A percentile compares a stretch with the other conserved stretches of the same genome.
phyloP scores from a whole-genome alignment of 768 basidiomycete species.

The Hebeloma cylindrosporum region DNA sequence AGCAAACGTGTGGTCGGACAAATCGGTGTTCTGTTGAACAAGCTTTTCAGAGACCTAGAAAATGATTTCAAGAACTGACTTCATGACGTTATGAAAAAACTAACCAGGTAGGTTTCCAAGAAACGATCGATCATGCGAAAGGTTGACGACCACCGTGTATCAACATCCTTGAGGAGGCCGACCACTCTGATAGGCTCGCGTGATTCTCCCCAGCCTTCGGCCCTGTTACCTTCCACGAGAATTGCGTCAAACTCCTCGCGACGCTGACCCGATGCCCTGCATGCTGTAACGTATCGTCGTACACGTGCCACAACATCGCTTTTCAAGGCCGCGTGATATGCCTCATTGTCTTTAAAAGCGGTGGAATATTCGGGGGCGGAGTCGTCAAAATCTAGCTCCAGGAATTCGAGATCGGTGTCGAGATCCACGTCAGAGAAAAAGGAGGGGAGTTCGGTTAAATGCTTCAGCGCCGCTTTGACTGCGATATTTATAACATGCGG shows the following conservation, averaged over 20 bases:
- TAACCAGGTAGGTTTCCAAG: slow-evolving; percentile 22
- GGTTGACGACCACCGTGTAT: slow-evolving; percentile 34
- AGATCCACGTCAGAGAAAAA: neutral
- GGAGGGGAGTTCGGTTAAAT: slow-evolving; percentile 24
- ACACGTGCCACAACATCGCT: slow-evolving; percentile 24
- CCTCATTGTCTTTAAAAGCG: neutral
- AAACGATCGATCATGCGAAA: slow-evolving; percentile 32
- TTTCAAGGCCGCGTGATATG: slow-evolving; percentile 23
- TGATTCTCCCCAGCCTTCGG: slow-evolving; percentile 3
- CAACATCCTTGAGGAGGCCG: slow-evolving; percentile 27
- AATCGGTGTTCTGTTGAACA: slow-evolving; percentile 16
- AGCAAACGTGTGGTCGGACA: slow-evolving; percentile 15
- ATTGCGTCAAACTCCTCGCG: slow-evolving; percentile 23
- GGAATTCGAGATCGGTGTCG: neutral
- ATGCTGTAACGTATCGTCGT: slow-evolving; percentile 29
- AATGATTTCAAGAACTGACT: too few species aligned
- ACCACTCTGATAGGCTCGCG: slow-evolving; percentile 10
- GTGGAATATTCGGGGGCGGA: slow-evolving; percentile 4
- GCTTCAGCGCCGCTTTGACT: slow-evolving; percentile 25
- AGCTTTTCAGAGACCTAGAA: too few species aligned
- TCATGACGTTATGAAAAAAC: slow-evolving; percentile 1
- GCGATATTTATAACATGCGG: slow-evolving; percentile 35
- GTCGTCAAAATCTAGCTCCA: slow-evolving; percentile 13
- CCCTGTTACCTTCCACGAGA: slow-evolving; percentile 27
- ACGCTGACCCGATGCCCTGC: slow-evolving; percentile 32